Conservation (phyloP, 2,329 filamentous ascomycete genomes). For the Bipolaris cookei region DNA sequence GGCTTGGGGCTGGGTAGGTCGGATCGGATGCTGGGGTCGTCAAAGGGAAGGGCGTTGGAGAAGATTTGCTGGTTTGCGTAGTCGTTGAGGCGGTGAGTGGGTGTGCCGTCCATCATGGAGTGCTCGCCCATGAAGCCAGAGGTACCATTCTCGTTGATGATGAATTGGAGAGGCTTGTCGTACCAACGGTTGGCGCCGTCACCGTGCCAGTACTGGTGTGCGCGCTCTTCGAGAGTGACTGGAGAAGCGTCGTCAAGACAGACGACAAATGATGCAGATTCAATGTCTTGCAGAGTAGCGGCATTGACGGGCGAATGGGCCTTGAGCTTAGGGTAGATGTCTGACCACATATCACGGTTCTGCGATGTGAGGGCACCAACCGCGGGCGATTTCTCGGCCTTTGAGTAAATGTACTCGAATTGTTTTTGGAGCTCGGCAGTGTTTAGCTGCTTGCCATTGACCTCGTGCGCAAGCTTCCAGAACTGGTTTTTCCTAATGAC, state of each 20-base stretch:
- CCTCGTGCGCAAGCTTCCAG: constrained; percentile 86
- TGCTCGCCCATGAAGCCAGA: constrained; percentile 98
- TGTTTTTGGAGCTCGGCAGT: constrained; percentile 88
- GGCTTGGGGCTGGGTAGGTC: constrained; percentile 80
- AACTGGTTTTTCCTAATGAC: constrained; percentile 96
- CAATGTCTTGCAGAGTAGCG: constrained; percentile 77
- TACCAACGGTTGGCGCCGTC: constrained; percentile 96
- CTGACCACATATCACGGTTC: constrained; percentile 92
- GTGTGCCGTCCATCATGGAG: constrained; percentile 99
- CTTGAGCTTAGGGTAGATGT: constrained; percentile 69
- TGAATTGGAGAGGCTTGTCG: constrained; percentile 98
- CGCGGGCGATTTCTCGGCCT: constrained; percentile 68
- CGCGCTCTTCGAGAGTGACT: constrained; percentile 92
- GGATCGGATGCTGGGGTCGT: constrained; percentile 76
- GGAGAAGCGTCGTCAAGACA: constrained; percentile 92
- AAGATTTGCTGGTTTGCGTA: constrained; percentile 91
- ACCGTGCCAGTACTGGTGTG: constrained; percentile 97
- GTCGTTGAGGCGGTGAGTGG: constrained; percentile 96
- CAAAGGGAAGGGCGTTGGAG: constrained; percentile 91
- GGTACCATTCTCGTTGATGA: constrained; percentile 96
- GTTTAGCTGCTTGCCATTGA: constrained; percentile 84
- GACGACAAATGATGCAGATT: constrained; percentile 87
- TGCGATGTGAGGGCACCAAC: constrained; percentile 87
- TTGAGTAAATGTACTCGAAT: constrained; percentile 83
- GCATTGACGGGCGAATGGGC: constrained; percentile 78